Conservation (phyloP, 129 eudicot genomes). For the Chrysanthemum makinoi region DNA sequence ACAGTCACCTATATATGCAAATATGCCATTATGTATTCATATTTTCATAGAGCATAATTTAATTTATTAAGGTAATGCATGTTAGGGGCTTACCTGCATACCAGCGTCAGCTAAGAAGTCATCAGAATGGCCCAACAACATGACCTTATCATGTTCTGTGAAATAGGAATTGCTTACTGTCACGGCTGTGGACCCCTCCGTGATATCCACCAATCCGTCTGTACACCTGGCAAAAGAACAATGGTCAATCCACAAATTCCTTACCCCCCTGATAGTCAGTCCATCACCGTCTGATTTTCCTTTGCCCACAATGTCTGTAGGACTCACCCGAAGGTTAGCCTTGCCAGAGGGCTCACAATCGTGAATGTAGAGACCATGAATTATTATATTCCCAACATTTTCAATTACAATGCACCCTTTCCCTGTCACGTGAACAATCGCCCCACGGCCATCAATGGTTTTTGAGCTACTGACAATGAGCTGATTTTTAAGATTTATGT, state of each 20-base stretch:
- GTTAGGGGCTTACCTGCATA: constrained; percentile 67
- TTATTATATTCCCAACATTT: constrained; percentile 64
- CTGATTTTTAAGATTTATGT: constrained; percentile 64
- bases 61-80: not conserved
- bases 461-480: constrained; percentile 73
- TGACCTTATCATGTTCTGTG: constrained; percentile 74
- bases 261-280: constrained; percentile 62
- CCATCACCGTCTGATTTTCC: constrained; percentile 93
- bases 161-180: constrained; percentile 77
- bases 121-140: constrained; percentile 80
- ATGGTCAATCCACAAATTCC: constrained; percentile 90
- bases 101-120: constrained; percentile 63
- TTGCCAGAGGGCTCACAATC: constrained; percentile 76
- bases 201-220: constrained; percentile 80
- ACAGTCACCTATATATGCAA: constrained; percentile 71
- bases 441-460: constrained; percentile 95
- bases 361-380: constrained; percentile 71
- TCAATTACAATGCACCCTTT: constrained; percentile 82
- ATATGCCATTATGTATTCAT: not conserved
- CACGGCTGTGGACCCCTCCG: constrained; percentile 81
- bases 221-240: constrained; percentile 82
- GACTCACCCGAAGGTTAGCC: constrained; percentile 73
- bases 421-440: constrained; percentile 71
- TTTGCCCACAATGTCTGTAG: constrained; percentile 72
- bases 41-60: not conserved